Base-by-base conservation (phyloP, 2,329 filamentous ascomycete genomes). In the Tolypocladium inflatum region DNA sequence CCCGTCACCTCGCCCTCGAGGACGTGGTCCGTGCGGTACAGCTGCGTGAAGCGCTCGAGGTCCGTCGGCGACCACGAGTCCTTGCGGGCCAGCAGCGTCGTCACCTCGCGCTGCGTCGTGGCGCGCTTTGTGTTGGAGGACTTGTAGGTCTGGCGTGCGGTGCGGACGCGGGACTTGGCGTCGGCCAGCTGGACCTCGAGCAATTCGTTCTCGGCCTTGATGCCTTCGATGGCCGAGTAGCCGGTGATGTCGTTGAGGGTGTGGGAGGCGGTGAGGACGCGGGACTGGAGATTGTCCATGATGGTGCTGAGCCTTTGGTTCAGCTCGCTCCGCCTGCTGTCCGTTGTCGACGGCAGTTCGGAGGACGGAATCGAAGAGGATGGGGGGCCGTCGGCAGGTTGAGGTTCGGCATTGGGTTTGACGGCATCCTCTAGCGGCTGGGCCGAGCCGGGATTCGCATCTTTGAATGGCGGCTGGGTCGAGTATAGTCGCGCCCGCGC, bases 221-320 rank as follows among this genome's bases (percentile, higher is more conserved):
- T 83, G 30, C 83, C 78, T 72, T 97, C 92, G 71, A 99, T 97
- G 50, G 88, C 86, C 1, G 89, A 89, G 77, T 97, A 99, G 63
- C 94, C 94, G 2, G 94, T 99, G 57, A 97, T 84, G 67, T 92
- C 90, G 73, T 97, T 99, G 73, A 99, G 83, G 59, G 89, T 88
- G 70, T 94, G 90, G 2, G 90, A 90, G 4, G 92, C 92, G 55
- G 88, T 82, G 63, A 96, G 88, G 52, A 95, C 81, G 65, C 93
- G 91, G 38, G 87, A 84, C 69, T 97, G 91, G 23, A 97, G 72
- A 62, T 90, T 86, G 75, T 99, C 94, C 90, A 97, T 95, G 70
- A 95, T 77, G 43, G 60, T 56, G 59, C 68, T 72, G 56, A 74
- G 72, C 42, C 61, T 68, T 60, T 71, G 67, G 41, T 69, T 70